Evolutionary conservation across 2,329 filamentous ascomycete genomes (phyloP).

Genomic region (Pseudogymnoascus sp.): DNA sequence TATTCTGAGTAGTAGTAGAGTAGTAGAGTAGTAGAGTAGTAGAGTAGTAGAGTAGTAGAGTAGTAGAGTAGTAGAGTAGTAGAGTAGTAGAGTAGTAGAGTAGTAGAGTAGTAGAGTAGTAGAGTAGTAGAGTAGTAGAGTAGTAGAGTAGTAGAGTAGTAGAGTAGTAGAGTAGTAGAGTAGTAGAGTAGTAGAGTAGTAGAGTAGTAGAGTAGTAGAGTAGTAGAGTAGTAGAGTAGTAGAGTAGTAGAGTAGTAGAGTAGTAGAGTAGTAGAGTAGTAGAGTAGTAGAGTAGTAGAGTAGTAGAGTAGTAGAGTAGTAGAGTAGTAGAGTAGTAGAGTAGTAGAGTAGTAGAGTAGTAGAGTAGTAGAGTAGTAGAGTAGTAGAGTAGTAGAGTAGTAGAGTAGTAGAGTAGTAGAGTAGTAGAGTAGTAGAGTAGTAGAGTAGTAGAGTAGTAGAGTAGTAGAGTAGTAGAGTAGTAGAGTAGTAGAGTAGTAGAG

Average conservation of each 20-base stretch:
- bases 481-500: too few relatives aligned
- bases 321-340: neutral
- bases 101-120: neutral
- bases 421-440: neutral
- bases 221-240: neutral
- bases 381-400: neutral
- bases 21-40: neutral
- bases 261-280: neutral
- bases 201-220: neutral
- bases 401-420: neutral
- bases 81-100: neutral
- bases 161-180: neutral
- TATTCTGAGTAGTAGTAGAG: neutral
- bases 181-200: neutral
- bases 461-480: neutral
- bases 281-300: neutral
- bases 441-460: neutral
- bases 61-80: neutral
- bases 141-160: neutral
- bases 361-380: neutral
- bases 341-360: neutral
- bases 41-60: neutral
- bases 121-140: neutral
- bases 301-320: neutral
- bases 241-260: neutral